Percentiles rank a stretch among this genome's conserved stretches.
Conservation (phyloP, 768 basidiomycete species). For the Leccinum boreale region DNA sequence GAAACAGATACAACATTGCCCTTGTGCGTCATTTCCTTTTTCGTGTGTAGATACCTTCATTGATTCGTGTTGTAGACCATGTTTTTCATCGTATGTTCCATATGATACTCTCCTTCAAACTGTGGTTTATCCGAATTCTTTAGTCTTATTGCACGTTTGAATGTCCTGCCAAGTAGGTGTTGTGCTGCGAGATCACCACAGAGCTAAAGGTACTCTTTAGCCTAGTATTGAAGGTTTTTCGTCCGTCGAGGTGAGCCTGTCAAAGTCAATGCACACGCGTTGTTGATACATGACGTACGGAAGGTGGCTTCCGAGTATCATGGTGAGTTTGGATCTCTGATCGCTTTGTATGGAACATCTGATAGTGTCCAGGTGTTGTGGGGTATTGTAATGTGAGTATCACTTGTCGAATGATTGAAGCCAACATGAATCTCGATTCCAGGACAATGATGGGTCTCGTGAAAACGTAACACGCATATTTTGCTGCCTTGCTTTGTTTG, state of each 20-base stretch:
- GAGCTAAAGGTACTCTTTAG: background rate
- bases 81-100: slow-evolving; percentile 61
- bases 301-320: slow-evolving; percentile 65
- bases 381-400: slow-evolving; percentile 58
- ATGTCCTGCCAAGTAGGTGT: slow-evolving; percentile 60
- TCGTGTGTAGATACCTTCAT: background rate
- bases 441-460: slow-evolving; percentile 69
- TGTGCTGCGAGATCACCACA: background rate
- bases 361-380: slow-evolving; percentile 46
- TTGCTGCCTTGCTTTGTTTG: background rate
- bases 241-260: slow-evolving; percentile 52
- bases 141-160: slow-evolving; percentile 45
- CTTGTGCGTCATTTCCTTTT: slow-evolving; percentile 39
- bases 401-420: background rate
- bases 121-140: background rate
- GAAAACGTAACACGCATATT: slow-evolving; percentile 43
- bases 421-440: background rate
- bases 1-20: slow-evolving; percentile 64
- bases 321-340: slow-evolving; percentile 35
- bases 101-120: background rate
- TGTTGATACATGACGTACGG: slow-evolving; percentile 11
- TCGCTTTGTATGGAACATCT: background rate
- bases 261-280: background rate
- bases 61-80: slow-evolving; percentile 44
- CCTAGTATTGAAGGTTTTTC: slow-evolving; percentile 54